Conservation (phyloP, 306 rosid genomes). For the Mucuna pruriens region DNA sequence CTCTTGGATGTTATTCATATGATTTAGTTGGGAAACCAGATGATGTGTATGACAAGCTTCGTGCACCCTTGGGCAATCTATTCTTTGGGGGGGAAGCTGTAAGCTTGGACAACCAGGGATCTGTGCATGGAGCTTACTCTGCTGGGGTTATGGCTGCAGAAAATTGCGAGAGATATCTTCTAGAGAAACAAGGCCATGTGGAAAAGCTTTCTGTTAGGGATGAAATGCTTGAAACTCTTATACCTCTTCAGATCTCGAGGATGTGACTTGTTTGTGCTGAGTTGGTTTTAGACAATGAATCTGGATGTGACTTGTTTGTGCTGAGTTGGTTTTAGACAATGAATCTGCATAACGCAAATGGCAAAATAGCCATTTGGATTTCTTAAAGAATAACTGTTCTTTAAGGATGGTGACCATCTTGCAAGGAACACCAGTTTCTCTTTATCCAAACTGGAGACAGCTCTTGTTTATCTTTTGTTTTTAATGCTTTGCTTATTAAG, state of each 20-base stretch:
- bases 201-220: conserved; percentile 43
- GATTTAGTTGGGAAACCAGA: conserved; percentile 75
- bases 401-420: background rate
- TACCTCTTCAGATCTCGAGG: conserved; percentile 67
- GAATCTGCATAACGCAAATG: conserved; percentile 13
- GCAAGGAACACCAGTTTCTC: background rate
- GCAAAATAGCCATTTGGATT: background rate
- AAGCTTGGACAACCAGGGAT: conserved; percentile 75
- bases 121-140: conserved; percentile 75
- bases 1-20: conserved; percentile 76
- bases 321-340: too few relatives aligned
- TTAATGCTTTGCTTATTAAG: background rate
- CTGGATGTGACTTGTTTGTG: conserved; percentile 47
- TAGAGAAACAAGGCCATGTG: conserved; percentile 43
- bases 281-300: background rate
- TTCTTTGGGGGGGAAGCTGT: conserved; percentile 64
- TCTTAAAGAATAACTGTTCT: background rate
- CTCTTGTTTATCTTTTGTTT: background rate
- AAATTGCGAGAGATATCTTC: conserved; percentile 47
- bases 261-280: conserved; percentile 40
- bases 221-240: conserved; percentile 46
- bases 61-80: conserved; percentile 67
- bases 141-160: conserved; percentile 62
- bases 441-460: background rate
- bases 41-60: conserved; percentile 71